Conservation (phyloP, 345 rosid genomes). For the Gossypium australe region DNA sequence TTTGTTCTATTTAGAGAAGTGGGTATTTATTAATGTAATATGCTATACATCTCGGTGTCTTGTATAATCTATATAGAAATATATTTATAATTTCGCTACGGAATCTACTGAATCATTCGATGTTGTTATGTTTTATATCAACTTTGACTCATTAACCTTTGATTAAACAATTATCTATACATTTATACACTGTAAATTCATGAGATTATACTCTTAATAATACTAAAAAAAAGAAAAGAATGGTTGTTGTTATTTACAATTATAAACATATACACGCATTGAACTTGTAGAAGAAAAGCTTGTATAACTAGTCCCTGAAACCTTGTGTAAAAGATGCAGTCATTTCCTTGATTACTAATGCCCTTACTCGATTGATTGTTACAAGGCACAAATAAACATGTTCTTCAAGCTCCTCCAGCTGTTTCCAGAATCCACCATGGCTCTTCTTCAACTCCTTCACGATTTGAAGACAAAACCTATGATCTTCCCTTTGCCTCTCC, state of each 20-base stretch:
- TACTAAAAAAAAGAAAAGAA: not conserved
- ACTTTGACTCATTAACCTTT: not conserved
- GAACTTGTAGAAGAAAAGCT: too few species aligned
- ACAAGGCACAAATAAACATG: conserved; percentile 39
- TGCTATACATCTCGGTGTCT: not conserved
- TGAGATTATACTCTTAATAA: too few species aligned
- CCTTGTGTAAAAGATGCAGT: conserved; percentile 13
- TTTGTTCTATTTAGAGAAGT: not conserved
- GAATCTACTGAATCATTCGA: too few species aligned
- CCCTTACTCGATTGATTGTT: conserved; percentile 40
- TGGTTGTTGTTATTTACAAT: not conserved
- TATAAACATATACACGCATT: not conserved
- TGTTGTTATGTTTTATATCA: not conserved
- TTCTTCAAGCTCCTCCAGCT: conserved; percentile 40
- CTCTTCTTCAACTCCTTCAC: conserved; percentile 36
- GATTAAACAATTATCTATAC: not conserved
- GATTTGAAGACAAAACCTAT: conserved; percentile 19
- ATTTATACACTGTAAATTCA: not conserved
- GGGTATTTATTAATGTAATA: not conserved
- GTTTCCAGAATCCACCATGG: conserved; percentile 29
- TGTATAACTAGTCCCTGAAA: not conserved
- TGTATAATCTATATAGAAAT: too few species aligned
- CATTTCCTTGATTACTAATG: conserved; percentile 28
- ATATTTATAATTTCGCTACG: too few species aligned
- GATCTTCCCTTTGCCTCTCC: conserved; percentile 24